phyloP scores from a whole-genome alignment of 371 early-diverging fungal genomes.

The Rhizomucor pusillus region DNA sequence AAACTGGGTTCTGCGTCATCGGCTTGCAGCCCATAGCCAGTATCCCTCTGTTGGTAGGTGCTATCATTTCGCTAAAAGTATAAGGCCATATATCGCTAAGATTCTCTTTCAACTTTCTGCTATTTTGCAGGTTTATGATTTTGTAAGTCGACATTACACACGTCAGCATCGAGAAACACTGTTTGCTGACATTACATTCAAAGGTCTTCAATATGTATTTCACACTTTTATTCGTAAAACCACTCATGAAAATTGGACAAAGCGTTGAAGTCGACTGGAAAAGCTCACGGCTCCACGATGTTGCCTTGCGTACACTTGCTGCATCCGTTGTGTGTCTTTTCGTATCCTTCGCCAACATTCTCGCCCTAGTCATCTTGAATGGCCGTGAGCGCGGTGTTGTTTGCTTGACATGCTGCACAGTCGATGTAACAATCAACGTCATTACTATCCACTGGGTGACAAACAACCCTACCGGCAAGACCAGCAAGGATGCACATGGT shows the following conservation, averaged over 20 bases:
- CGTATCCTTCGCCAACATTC: conserved; percentile 49
- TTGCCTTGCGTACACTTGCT: conserved; percentile 46
- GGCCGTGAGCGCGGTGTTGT: conserved; percentile 49
- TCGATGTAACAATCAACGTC: conserved; percentile 59
- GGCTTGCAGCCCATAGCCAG: conserved; percentile 45
- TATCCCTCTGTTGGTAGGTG: conserved; percentile 41
- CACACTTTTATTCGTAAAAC: conserved; percentile 45
- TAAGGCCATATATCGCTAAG: neutral
- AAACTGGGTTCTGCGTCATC: conserved; percentile 40
- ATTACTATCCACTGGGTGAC: conserved; percentile 52
- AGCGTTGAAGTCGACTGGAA: conserved; percentile 34
- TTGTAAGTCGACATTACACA: conserved; percentile 25
- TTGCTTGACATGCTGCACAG: conserved; percentile 53
- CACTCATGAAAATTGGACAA: conserved; percentile 30
- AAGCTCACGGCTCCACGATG: conserved; percentile 39
- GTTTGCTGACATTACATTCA: neutral
- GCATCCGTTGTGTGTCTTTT: conserved; percentile 49
- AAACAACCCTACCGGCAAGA: conserved; percentile 9
- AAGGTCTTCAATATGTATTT: conserved; percentile 47
- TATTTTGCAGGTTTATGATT: conserved; percentile 34
- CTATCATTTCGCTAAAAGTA: conserved; percentile 1
- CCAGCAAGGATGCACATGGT: conserved; percentile 6
- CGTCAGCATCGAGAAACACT: neutral
- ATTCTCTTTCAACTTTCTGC: conserved; percentile 5
- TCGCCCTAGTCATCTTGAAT: conserved; percentile 34